phyloP scores from a whole-genome alignment of 179 eudicot genomes.

The Dionaea muscipula region DNA sequence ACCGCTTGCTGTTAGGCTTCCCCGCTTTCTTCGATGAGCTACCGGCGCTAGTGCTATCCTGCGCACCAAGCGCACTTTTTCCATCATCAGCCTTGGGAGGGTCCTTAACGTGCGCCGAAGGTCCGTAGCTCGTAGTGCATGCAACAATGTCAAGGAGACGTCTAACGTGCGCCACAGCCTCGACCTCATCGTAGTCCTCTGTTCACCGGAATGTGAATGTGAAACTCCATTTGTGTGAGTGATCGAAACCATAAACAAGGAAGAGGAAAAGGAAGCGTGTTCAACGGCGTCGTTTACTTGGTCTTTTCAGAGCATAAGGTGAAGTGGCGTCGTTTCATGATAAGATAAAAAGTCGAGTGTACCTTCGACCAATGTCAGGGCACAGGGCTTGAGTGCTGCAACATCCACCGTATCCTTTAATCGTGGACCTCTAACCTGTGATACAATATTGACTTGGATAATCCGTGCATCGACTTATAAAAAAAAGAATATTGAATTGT shows the following conservation, averaged over 20 bases:
- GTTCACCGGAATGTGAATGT: conserved; percentile 6
- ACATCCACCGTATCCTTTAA: conserved; percentile 81
- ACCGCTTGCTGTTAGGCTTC: conserved; percentile 17
- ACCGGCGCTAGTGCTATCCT: conserved; percentile 18
- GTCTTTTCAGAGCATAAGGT: conserved; percentile 12
- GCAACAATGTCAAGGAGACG: conserved; percentile 84
- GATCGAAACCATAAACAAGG: not conserved
- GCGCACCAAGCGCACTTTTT: conserved; percentile 32
- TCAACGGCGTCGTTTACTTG: conserved; percentile 2
- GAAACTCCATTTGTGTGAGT: no score
- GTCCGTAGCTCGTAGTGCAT: conserved; percentile 77
- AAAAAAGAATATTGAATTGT: not conserved
- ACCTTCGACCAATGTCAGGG: conserved; percentile 81
- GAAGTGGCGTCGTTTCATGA: conserved; percentile 21
- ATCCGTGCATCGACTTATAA: not conserved
- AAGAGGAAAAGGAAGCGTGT: not conserved
- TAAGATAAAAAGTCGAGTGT: no score
- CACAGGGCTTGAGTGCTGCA: conserved; percentile 80
- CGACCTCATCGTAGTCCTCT: conserved; percentile 76
- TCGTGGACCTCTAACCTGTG: conserved; percentile 74
- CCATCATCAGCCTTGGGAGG: conserved; percentile 23
- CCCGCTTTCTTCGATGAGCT: conserved; percentile 27
- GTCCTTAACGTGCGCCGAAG: conserved; percentile 19
- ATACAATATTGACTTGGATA: not conserved
- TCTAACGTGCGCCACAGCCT: conserved; percentile 77